These are phyloP conservation scores for Mycena leptocephala DNA, from an alignment of 768 basidiomycete genomes.

Conservation along the genomic window DNA sequence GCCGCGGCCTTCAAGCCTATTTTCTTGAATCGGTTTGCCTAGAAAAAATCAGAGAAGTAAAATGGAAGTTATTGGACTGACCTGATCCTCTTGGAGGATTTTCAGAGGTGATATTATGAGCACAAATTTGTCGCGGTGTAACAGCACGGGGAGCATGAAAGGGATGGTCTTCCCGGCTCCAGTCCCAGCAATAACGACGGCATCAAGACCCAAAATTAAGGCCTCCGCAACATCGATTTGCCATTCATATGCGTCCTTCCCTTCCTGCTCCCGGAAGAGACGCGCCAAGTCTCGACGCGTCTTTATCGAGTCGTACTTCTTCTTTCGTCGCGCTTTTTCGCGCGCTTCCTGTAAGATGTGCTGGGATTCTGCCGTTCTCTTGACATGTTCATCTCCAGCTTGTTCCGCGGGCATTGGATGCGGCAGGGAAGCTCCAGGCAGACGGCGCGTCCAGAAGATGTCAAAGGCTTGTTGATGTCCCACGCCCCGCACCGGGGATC, in stretches of 20 bases:
- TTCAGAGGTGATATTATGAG: conserved; percentile 53
- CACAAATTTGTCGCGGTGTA: conserved; percentile 40
- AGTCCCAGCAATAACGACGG: conserved; percentile 54
- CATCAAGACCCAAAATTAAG: conserved; percentile 50
- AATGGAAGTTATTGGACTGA: too few species aligned
- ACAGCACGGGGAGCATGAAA: conserved; percentile 50
- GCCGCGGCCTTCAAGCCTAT: too few species aligned
- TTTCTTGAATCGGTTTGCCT: too few species aligned
- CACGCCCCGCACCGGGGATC: background rate
- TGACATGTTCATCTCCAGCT: conserved; percentile 9
- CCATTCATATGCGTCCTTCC: conserved; percentile 49
- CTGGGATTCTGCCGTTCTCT: conserved; percentile 7
- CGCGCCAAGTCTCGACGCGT: conserved; percentile 31
- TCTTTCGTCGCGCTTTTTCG: conserved; percentile 27
- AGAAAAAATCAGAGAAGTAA: too few species aligned
- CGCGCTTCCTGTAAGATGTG: too few species aligned
- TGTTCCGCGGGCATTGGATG: background rate
- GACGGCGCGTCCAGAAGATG: conserved; percentile 8
- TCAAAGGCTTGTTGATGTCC: background rate
- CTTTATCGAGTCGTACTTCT: conserved; percentile 30
- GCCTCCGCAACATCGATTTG: conserved; percentile 58
- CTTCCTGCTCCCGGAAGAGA: conserved; percentile 32
- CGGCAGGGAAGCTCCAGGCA: conserved; percentile 1
- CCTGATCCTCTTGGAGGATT: background rate
- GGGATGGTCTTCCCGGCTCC: conserved; percentile 57